A percentile compares a stretch with the other conserved stretches of the same genome.
Conservation (phyloP, 1,139 yeast genomes). For the Yamadazyma spencermartinsiae region DNA sequence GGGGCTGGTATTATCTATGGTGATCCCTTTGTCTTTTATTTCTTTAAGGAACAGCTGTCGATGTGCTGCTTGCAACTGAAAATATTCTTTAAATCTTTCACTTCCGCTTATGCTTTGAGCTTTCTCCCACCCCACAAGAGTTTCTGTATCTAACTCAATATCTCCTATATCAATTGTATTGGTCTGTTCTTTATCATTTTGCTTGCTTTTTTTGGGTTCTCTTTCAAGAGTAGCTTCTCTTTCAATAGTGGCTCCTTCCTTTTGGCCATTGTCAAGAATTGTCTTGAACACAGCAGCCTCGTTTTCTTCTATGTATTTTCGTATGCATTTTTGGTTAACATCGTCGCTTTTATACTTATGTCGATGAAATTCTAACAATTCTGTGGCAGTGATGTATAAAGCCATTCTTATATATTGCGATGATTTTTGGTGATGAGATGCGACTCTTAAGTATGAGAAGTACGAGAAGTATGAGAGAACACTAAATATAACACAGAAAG, state of each 20-base stretch:
- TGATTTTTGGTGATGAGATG: slow-evolving; percentile 1
- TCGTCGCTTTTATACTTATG: slow-evolving; percentile 7
- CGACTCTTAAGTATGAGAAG: too few species aligned
- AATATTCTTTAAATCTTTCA: slow-evolving; percentile 10
- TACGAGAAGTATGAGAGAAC: too few species aligned
- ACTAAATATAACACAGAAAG: too few species aligned
- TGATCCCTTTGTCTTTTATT: slow-evolving; percentile 22
- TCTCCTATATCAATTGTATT: slow-evolving; percentile 10
- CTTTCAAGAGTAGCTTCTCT: too few species aligned
- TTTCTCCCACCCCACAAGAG: slow-evolving; percentile 8
- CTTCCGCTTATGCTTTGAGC: slow-evolving; percentile 2
- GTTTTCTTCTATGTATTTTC: slow-evolving; percentile 12
- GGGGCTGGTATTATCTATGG: neutral
- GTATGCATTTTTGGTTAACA: slow-evolving; percentile 1
- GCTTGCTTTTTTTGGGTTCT: too few species aligned
- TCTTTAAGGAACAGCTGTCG: slow-evolving; percentile 24
- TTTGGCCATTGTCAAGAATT: slow-evolving; percentile 1
- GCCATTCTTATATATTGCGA: too few species aligned
- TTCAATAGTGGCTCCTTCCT: too few species aligned
- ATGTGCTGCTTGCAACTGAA: slow-evolving; percentile 22
- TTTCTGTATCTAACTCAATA: slow-evolving; percentile 14
- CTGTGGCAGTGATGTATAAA: slow-evolving; percentile 14
- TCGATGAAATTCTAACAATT: slow-evolving; percentile 15
- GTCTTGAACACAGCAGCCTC: slow-evolving; percentile 6
- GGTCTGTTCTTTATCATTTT: too few species aligned